phyloP scores from a whole-genome alignment of 768 basidiomycete species.

The Porpolomopsis calyptriformis region DNA sequence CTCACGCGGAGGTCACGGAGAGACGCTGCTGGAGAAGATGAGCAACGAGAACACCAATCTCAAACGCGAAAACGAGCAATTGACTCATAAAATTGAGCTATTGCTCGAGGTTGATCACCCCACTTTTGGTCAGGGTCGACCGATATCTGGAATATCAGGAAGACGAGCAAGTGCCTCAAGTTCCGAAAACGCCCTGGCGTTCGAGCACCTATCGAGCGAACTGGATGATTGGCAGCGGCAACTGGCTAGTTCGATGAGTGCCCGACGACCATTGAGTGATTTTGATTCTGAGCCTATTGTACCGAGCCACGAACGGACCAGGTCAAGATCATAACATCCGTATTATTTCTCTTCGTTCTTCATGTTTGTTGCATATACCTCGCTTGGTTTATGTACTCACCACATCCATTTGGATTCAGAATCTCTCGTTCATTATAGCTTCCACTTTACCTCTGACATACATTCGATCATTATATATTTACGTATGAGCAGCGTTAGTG shows the following conservation, averaged over 20 bases:
- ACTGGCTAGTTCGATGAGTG: slow-evolving; percentile 68
- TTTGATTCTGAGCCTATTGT: slow-evolving; percentile 49
- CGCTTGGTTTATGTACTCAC: slow-evolving; percentile 28
- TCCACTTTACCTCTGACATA: slow-evolving; percentile 13
- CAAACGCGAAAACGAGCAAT: slow-evolving; percentile 77
- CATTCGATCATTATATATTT: slow-evolving; percentile 17
- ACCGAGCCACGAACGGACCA: slow-evolving; percentile 40
- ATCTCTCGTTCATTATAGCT: slow-evolving; percentile 25
- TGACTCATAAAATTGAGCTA: slow-evolving; percentile 85
- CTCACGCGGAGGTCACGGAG: slow-evolving; percentile 66
- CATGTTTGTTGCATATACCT: slow-evolving; percentile 39
- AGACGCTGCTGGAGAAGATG: slow-evolving; percentile 71
- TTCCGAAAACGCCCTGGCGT: slow-evolving; percentile 68
- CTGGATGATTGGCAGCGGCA: slow-evolving; percentile 83
- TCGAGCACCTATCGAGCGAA: slow-evolving; percentile 71
- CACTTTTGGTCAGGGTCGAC: slow-evolving; percentile 50
- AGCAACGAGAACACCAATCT: slow-evolving; percentile 71
- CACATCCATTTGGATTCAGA: slow-evolving; percentile 47
- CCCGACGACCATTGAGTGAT: slow-evolving; percentile 60
- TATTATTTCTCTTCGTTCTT: slow-evolving; percentile 26
- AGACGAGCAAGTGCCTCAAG: slow-evolving; percentile 67
- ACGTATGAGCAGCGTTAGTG: slow-evolving; percentile 22
- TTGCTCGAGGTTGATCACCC: slow-evolving; percentile 81
- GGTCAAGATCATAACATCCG: slow-evolving; percentile 42
- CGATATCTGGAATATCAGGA: slow-evolving; percentile 40